phyloP scores from a whole-genome alignment of 139 green algal genomes.

The Tetraselmis chui region DNA sequence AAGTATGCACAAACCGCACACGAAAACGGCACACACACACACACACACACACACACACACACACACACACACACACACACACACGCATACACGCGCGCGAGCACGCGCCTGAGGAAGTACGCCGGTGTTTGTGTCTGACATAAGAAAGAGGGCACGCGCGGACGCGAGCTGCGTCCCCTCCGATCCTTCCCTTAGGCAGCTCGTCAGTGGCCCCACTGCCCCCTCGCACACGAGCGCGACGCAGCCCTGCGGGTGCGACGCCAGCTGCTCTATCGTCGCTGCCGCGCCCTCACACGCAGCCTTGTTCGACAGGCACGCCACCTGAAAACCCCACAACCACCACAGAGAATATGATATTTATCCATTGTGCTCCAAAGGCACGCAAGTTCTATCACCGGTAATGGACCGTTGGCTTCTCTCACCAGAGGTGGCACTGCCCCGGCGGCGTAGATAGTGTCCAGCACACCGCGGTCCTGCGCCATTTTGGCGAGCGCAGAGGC shows the following conservation, averaged over 20 bases:
- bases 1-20: too few relatives aligned
- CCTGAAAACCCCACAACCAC: background rate
- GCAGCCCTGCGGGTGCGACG: background rate
- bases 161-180: background rate
- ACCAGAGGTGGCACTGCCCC: slow-evolving; percentile 16
- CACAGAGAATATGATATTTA: too few relatives aligned
- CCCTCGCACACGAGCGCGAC: background rate
- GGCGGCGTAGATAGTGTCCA: slow-evolving; percentile 7
- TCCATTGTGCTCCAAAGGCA: too few relatives aligned
- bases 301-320: background rate
- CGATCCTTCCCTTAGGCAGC: background rate
- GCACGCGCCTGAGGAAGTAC: slow-evolving; percentile 6
- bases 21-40: too few relatives aligned
- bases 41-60: too few relatives aligned
- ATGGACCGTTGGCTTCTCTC: too few relatives aligned
- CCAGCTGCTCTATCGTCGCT: background rate
- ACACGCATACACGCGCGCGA: background rate
- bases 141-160: slow-evolving; percentile 12
- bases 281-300: background rate
- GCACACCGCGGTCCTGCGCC: slow-evolving; percentile 17
- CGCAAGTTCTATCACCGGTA: too few relatives aligned
- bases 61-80: too few relatives aligned
- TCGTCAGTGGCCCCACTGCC: background rate
- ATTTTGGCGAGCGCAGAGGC: slow-evolving; percentile 29
- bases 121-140: slow-evolving; percentile 1